phyloP scores from a whole-genome alignment of 768 basidiomycete genomes.

The Termitomyces sp. region DNA sequence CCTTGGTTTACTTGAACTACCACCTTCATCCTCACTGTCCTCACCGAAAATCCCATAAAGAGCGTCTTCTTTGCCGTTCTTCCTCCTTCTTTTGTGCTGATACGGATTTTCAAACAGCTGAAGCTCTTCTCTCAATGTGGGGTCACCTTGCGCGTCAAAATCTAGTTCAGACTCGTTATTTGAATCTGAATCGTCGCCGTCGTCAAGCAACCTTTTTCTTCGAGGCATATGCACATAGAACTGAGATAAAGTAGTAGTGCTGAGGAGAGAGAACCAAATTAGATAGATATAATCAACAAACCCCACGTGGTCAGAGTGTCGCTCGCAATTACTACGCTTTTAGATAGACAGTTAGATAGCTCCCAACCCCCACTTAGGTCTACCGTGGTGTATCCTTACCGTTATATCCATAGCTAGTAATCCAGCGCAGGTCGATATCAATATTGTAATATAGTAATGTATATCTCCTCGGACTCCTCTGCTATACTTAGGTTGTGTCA shows the following conservation, averaged over 20 bases:
- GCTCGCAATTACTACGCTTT: no score
- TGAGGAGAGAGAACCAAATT: constrained; percentile 1
- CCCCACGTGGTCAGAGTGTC: not conserved
- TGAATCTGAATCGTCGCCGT: constrained; percentile 64
- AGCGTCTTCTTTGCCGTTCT: constrained; percentile 64
- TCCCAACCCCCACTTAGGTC: no score
- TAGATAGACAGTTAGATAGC: no score
- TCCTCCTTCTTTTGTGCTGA: constrained; percentile 60
- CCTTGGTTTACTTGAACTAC: constrained; percentile 17
- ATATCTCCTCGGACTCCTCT: no score
- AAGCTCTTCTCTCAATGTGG: constrained; percentile 67
- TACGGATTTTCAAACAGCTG: constrained; percentile 76
- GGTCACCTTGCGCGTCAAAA: constrained; percentile 43
- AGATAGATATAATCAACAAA: not conserved
- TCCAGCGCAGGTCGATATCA: no score
- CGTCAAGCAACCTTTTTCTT: constrained; percentile 70
- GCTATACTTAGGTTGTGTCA: not conserved
- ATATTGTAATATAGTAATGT: no score
- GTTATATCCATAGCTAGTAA: no score
- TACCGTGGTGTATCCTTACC: no score
- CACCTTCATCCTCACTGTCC: constrained; percentile 61
- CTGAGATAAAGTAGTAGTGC: not conserved
- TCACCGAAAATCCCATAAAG: constrained; percentile 75
- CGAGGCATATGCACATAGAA: constrained; percentile 50
- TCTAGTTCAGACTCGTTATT: constrained; percentile 53